These are phyloP conservation scores for Pyrus betulifolia DNA, from an alignment of 306 rosid genomes.

Conservation along the genomic window DNA sequence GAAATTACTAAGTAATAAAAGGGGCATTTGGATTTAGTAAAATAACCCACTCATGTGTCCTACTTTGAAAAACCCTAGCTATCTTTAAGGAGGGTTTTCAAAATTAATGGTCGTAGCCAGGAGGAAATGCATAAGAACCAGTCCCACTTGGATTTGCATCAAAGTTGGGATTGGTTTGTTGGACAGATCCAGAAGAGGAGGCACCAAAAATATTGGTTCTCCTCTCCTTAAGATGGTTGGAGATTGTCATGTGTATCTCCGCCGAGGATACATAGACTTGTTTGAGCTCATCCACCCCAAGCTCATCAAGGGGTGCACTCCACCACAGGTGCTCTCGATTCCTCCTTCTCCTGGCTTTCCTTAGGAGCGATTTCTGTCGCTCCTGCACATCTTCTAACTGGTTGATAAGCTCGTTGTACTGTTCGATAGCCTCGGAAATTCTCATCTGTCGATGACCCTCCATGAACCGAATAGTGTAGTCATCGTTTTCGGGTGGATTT, in stretches of 20 bases:
- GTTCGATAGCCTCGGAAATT: constrained; percentile 14
- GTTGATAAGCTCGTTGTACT: constrained; percentile 1
- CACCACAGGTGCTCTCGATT: constrained; percentile 20
- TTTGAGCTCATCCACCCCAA: constrained; percentile 6
- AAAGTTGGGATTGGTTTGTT: not conserved
- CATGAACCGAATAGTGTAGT: constrained; percentile 2
- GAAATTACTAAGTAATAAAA: not conserved
- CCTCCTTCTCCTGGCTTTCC: not conserved
- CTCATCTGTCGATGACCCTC: constrained; percentile 14
- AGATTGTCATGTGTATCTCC: not conserved
- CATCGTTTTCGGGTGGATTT: not conserved
- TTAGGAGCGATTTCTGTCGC: not conserved
- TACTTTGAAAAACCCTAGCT: not conserved
- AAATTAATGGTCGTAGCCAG: not conserved
- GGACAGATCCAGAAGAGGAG: not conserved
- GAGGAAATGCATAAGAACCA: not conserved
- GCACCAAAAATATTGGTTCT: not conserved
- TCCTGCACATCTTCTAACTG: constrained; percentile 11
- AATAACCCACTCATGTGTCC: not conserved
- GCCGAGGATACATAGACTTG: not conserved
- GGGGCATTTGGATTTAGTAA: not conserved
- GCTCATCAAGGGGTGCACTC: constrained; percentile 17
- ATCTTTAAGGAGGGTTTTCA: not conserved
- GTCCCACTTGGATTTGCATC: not conserved
- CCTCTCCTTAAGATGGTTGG: constrained; percentile 2